phyloP scores from a whole-genome alignment of 352 stramenopile species.

The Phytophthora multivora region DNA sequence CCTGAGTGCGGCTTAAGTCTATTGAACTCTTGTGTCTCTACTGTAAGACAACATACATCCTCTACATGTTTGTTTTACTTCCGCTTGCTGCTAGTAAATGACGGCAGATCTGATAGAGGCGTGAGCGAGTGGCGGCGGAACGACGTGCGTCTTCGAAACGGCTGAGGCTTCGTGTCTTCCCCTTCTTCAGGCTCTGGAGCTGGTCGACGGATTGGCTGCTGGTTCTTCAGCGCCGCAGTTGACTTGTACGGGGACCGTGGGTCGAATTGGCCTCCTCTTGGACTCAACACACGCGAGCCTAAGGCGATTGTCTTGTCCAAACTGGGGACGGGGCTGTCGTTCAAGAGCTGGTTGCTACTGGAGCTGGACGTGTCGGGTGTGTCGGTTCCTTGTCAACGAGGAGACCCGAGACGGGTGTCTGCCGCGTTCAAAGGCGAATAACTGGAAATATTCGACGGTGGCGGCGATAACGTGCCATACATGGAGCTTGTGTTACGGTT shows the following conservation, averaged over 20 bases:
- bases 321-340: conserved; percentile 9
- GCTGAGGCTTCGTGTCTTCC: conserved; percentile 10
- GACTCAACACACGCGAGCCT: conserved; percentile 20
- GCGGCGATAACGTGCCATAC: conserved; percentile 25
- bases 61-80: neutral
- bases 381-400: conserved; percentile 12
- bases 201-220: conserved; percentile 19
- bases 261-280: conserved; percentile 25
- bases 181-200: conserved; percentile 12
- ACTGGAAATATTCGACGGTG: conserved; percentile 10
- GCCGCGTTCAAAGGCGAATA: conserved; percentile 19
- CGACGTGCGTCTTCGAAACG: conserved; percentile 25
- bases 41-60: neutral
- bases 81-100: conserved; percentile 4
- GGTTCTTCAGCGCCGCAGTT: conserved; percentile 22
- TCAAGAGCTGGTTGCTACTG: conserved; percentile 21
- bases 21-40: too few species aligned
- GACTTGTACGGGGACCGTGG: conserved; percentile 33
- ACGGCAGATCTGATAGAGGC: conserved; percentile 11
- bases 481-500: conserved; percentile 10
- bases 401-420: conserved; percentile 22
- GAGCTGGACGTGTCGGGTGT: conserved; percentile 15
- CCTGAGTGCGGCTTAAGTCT: neutral
- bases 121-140: conserved; percentile 22
- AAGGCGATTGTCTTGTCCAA: conserved; percentile 1